Percentiles rank a stretch among this genome's conserved stretches.
These are phyloP conservation scores for Hanseniaspora thailandica DNA, from an alignment of 805 yeast genomes.

Conservation along the genomic window DNA sequence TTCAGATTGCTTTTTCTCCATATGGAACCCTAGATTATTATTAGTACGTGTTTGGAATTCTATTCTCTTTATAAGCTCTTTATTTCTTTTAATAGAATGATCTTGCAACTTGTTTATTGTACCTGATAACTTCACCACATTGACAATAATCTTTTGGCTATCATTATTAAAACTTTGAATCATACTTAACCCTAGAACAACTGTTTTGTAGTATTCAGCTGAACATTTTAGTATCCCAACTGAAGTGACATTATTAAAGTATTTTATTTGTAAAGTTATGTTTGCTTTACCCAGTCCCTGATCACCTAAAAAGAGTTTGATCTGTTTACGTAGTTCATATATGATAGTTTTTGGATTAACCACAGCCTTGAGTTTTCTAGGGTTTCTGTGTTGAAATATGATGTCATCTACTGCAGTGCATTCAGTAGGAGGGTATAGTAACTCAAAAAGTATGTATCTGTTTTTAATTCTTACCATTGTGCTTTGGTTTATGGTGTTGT, in stretches of 20 bases:
- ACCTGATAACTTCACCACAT: slow-evolving; percentile 66
- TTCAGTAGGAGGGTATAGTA: slow-evolving; percentile 48
- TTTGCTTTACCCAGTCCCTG: slow-evolving; percentile 57
- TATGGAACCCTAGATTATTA: neutral
- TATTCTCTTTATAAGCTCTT: slow-evolving; percentile 24
- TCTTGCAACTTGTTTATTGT: slow-evolving; percentile 77
- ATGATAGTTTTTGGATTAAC: slow-evolving; percentile 42
- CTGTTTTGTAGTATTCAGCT: slow-evolving; percentile 47
- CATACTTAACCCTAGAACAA: slow-evolving; percentile 56
- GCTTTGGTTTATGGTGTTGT: neutral
- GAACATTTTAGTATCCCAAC: slow-evolving; percentile 75
- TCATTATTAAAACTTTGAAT: slow-evolving; percentile 28
- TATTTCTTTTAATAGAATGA: slow-evolving; percentile 45
- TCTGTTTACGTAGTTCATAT: slow-evolving; percentile 41
- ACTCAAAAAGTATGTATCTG: slow-evolving; percentile 70
- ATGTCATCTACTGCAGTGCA: neutral
- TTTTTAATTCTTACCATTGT: slow-evolving; percentile 83
- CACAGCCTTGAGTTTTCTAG: slow-evolving; percentile 36
- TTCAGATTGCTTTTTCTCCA: neutral
- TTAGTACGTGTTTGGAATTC: slow-evolving; percentile 2
- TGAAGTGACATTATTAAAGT: slow-evolving; percentile 68
- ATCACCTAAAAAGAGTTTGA: slow-evolving; percentile 66
- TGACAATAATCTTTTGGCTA: slow-evolving; percentile 37
- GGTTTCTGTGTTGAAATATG: slow-evolving; percentile 34
- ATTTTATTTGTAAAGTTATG: slow-evolving; percentile 52